Evolutionary conservation across 2,329 filamentous ascomycete species (phyloP), one percentile per base, ranked within the genome.

Genomic region (Epichloe typhina): DNA sequence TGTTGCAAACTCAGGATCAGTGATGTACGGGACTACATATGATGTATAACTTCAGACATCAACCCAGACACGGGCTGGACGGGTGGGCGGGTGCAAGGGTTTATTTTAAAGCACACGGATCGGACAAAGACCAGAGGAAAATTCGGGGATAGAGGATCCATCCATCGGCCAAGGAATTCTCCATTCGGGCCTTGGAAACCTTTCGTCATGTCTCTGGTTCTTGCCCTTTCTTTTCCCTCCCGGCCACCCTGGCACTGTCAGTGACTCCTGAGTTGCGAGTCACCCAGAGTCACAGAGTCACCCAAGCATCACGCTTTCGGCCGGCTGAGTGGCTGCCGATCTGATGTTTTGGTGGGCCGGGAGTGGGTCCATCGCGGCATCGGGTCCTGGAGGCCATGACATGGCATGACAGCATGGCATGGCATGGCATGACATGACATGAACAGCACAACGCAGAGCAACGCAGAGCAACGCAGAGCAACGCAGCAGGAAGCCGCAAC

Each of bases 241-340:
- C 8, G 26, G 26, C 26, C 26, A 31, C 26, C 26, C 26, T 31
- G 26, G 26, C 26, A 31, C 26, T 26, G 26, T 8, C 26, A 26
- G 26, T 26, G 26, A 31, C 26, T 31, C 31, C 31, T 31, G 31
- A 31, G 31, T 11, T 31, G 31, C 31, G 9, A 11, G 31, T 31
- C 31, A 31, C 31, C 46, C 46, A n/a, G 26, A 26, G 26, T 26
- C 26, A 26, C 19, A 19, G 26, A 26, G 26, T 26, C 26, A 26
- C 26, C 26, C 26, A 26, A 31, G 46, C 46, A 40, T 39, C 47
- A 50, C 46, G 38, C 15, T 35, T 39, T 50, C 49, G 43, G 37
- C 36, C 15, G 42, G 49, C 42, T 35, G 44, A 50, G 41, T 50
- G 42, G 49, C 42, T 46, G 41, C 35, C 43, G 49, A 50, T 50